Evolutionary conservation across 345 rosid genomes (phyloP), one percentile per base, ranked within the genome.

Genomic region (Brassica napus): DNA sequence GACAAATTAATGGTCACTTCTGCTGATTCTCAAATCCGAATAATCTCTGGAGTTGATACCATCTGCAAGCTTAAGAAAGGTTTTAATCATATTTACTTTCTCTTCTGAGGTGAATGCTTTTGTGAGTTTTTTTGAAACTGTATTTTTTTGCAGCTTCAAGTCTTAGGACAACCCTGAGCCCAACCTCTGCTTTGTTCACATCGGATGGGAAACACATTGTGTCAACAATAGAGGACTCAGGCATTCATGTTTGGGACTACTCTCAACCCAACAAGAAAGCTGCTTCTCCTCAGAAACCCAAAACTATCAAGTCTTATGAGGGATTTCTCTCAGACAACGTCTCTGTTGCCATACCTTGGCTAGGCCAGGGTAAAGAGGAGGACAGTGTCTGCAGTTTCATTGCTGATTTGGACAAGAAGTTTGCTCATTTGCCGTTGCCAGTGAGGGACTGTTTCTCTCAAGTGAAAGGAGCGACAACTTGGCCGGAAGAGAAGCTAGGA

Each of bases 401-500:
- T 0, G 84, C 82, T 4, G 87, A 85, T 59, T 39, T 79, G 8
- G 86, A 85, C 52, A 84, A 79, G 59, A 82, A 74, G 55, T 60
- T 63, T 60, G 69, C 75, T 35, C 80, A 72, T 35, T 80, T 86
- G 14, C 79, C 88, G 6, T 75, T 79, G 32, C 74, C 89, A 6
- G 68, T 78, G 18, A 28, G 18, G 0, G 95, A 90, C 65, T 86
- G 88, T 75, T 86, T 88, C 77, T 81, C 95, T 21, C 79, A 78
- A 31, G 75, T 82, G 1, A 87, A 80, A 77, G 92, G 92, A 37
- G 77, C 89, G 0, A 88, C 84, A 4, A 92, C 96, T 10, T 92
- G 97, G 97, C 97, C 97, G 0, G 96, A 89, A 85, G 97, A 92
- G 84, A 88, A 85, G 71, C 89, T 92, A 70, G 85, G 86, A 1